A percentile compares a stretch with the other conserved stretches of the same genome.
phyloP scores from a whole-genome alignment of 345 rosid genomes.

The Limnanthes douglasii region DNA sequence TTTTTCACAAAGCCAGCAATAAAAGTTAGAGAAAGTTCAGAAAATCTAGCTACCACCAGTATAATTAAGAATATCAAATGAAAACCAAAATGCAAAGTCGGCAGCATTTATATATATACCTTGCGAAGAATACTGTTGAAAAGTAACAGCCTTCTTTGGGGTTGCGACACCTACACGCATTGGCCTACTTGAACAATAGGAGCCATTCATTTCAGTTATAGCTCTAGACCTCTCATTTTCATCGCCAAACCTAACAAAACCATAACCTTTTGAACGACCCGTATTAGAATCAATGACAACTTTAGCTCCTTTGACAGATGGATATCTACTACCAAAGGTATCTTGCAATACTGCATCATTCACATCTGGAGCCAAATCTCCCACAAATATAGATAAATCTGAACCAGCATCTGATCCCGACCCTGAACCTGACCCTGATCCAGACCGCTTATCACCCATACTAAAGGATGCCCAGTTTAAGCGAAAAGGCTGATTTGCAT shows the following conservation, averaged over 20 bases:
- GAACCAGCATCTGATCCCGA: conserved; percentile 51
- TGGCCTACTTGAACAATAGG: conserved; percentile 71
- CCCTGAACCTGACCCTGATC: too few relatives aligned
- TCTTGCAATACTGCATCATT: conserved; percentile 75
- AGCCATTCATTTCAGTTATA: conserved; percentile 87
- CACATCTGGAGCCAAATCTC: conserved; percentile 91
- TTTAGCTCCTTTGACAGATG: conserved; percentile 89
- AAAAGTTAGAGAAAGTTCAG: too few relatives aligned
- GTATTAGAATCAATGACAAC: conserved; percentile 84
- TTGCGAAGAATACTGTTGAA: conserved; percentile 86
- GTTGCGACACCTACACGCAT: conserved; percentile 91
- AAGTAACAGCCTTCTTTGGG: conserved; percentile 68
- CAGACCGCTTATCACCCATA: conserved; percentile 55
- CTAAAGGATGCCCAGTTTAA: conserved; percentile 92
- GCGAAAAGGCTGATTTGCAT: conserved; percentile 80
- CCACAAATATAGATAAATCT: conserved; percentile 85
- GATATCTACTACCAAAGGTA: conserved; percentile 47
- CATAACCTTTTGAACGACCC: conserved; percentile 89
- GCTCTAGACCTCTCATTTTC: conserved; percentile 86
- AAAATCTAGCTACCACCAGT: too few relatives aligned
- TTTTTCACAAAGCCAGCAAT: too few relatives aligned
- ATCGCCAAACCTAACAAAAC: conserved; percentile 93
- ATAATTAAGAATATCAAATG: too few relatives aligned
- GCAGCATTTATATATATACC: too few relatives aligned
- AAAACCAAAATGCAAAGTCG: conserved; percentile 1